A percentile compares a stretch with the other conserved stretches of the same genome.
Evolutionary conservation across 2,329 filamentous ascomycete genomes (phyloP).

Genomic region (Blastomyces gilchristii): DNA sequence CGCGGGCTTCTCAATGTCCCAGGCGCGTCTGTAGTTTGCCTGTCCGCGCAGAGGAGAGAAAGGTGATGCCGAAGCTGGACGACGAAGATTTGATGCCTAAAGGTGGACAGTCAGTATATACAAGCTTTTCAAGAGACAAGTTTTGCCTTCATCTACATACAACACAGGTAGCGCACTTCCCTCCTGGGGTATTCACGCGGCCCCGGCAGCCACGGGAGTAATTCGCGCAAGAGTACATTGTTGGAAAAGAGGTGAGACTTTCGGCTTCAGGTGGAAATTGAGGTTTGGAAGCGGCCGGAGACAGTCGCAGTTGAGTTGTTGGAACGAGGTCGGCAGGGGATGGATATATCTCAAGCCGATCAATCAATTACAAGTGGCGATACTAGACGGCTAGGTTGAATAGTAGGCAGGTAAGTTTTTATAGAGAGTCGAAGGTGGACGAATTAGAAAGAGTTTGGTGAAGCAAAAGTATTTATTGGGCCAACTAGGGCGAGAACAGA

Average conservation of each 20-base stretch:
- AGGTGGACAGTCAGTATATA: conserved; percentile 11
- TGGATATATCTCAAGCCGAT: too few species aligned
- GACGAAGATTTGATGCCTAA: conserved; percentile 30
- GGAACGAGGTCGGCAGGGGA: background rate
- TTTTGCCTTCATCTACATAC: conserved; percentile 25
- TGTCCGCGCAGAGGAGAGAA: conserved; percentile 22
- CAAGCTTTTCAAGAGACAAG: conserved; percentile 9
- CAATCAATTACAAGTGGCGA: too few species aligned
- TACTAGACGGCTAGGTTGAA: too few species aligned
- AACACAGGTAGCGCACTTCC: conserved; percentile 37
- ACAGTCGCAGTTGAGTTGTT: background rate
- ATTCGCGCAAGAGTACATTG: conserved; percentile 40
- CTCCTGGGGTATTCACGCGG: conserved; percentile 34
- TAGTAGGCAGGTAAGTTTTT: too few species aligned
- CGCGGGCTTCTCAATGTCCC: conserved; percentile 6
- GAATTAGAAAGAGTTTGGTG: background rate
- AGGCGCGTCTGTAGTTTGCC: conserved; percentile 13
- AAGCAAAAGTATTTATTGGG: background rate
- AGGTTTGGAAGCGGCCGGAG: background rate
- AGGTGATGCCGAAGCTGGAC: conserved; percentile 30
- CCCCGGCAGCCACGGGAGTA: conserved; percentile 40
- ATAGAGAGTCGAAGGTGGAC: background rate
- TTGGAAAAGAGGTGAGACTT: too few species aligned
- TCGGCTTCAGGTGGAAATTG: background rate
- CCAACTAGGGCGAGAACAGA: background rate